phyloP scores from a whole-genome alignment of 2,329 filamentous ascomycete species.

The Coniochaeta prunicola region DNA sequence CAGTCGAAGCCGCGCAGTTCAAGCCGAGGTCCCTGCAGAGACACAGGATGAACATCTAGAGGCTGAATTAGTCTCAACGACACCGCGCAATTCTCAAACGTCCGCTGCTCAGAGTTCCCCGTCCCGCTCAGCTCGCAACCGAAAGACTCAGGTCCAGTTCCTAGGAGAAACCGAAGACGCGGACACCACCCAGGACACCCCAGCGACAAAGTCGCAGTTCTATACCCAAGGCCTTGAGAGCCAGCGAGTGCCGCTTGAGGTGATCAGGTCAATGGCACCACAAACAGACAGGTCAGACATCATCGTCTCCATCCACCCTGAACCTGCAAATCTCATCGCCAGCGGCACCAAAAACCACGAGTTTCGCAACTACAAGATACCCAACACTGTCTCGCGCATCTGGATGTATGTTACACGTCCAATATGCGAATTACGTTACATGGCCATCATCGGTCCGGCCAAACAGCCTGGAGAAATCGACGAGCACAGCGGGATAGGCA shows the following conservation, averaged over 20 bases:
- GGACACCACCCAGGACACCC: not conserved
- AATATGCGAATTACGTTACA: conserved; percentile 45
- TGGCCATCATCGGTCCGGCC: conserved; percentile 45
- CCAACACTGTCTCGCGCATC: conserved; percentile 46
- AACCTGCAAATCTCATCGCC: conserved; percentile 41
- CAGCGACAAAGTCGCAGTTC: conserved; percentile 17
- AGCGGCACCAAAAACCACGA: conserved; percentile 46
- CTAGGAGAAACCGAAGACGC: not conserved
- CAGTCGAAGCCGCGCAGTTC: not conserved
- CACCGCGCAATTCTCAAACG: not conserved
- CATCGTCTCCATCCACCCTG: conserved; percentile 40
- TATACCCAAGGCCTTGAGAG: conserved; percentile 32
- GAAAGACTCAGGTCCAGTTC: not conserved
- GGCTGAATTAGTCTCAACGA: not conserved
- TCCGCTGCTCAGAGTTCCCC: not conserved
- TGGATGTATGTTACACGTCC: conserved; percentile 52
- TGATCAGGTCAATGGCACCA: conserved; percentile 39
- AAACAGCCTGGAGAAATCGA: conserved; percentile 40
- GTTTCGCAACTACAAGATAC: conserved; percentile 48
- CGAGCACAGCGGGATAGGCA: conserved; percentile 37
- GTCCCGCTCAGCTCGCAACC: not conserved
- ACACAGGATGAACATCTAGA: not conserved
- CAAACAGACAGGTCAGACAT: conserved; percentile 45
- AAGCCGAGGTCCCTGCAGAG: not conserved
- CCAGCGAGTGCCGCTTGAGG: conserved; percentile 43